phyloP scores from a whole-genome alignment of 2,329 filamentous ascomycete genomes.

The Diaporthe sp. region DNA sequence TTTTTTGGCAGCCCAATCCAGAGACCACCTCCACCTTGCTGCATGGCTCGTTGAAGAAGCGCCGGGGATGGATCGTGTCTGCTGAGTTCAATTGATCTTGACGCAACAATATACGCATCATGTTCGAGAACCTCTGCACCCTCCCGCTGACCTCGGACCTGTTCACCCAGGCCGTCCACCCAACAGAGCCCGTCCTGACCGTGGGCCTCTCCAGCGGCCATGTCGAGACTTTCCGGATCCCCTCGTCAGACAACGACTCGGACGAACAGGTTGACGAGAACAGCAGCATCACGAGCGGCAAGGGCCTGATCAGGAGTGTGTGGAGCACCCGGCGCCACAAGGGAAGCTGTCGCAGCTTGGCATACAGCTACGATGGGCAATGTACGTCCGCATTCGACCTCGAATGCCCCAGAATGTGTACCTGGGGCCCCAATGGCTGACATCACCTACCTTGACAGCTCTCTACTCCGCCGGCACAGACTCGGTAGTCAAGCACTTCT shows the following conservation, averaged over 20 bases:
- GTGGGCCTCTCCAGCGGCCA: constrained; percentile 88
- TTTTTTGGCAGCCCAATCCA: background rate
- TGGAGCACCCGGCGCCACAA: constrained; percentile 94
- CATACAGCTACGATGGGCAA: constrained; percentile 82
- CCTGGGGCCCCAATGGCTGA: background rate
- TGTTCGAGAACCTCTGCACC: constrained; percentile 94
- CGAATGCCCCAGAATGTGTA: background rate
- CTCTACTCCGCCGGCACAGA: constrained; percentile 75
- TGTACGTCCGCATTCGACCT: constrained; percentile 56
- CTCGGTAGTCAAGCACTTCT: constrained; percentile 67
- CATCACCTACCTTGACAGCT: constrained; percentile 50
- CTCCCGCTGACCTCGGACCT: constrained; percentile 88
- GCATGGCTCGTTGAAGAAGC: constrained; percentile 15
- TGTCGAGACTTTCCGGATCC: constrained; percentile 85
- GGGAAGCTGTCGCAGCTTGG: constrained; percentile 88
- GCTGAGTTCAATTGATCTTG: constrained; percentile 29
- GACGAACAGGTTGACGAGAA: constrained; percentile 65
- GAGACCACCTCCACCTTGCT: background rate
- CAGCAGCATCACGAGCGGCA: constrained; percentile 70
- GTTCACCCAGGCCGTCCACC: constrained; percentile 90
- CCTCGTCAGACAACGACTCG: constrained; percentile 61
- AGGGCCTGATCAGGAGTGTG: constrained; percentile 81
- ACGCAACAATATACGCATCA: constrained; percentile 50
- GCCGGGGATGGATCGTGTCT: constrained; percentile 27
- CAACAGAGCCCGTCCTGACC: constrained; percentile 84